Evolutionary conservation across 164 flowering plant species (phyloP).

Genomic region (Platanus orientalis): DNA sequence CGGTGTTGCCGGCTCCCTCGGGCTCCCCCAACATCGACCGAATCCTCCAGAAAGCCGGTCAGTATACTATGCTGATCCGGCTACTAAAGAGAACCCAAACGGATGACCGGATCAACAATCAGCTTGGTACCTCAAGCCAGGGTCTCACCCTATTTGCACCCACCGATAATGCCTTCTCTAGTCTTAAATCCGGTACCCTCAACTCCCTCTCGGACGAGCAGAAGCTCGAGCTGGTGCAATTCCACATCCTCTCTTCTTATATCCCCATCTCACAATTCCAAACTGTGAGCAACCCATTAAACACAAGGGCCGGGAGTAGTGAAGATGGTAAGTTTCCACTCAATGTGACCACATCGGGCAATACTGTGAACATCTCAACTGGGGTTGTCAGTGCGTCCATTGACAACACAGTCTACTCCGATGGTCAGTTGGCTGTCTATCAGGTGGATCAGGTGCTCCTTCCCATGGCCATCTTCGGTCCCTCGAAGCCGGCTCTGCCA

Average conservation of each 20-base stretch:
- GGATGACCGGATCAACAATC: conserved; percentile 48
- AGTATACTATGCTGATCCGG: conserved; percentile 27
- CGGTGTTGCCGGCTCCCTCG: too few species aligned
- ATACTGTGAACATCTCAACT: conserved; percentile 56
- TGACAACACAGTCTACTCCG: conserved; percentile 49
- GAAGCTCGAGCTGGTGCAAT: conserved; percentile 56
- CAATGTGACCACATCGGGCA: conserved; percentile 63
- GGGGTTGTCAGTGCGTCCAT: conserved; percentile 57
- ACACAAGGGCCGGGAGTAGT: conserved; percentile 73
- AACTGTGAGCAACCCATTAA: conserved; percentile 74
- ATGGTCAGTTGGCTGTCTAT: conserved; percentile 62
- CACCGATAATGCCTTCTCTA: conserved; percentile 61
- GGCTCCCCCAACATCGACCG: conserved; percentile 12
- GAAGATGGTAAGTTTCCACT: conserved; percentile 43
- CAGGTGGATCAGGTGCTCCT: conserved; percentile 73
- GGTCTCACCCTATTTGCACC: conserved; percentile 81
- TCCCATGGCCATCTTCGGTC: conserved; percentile 55
- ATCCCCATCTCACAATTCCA: conserved; percentile 19
- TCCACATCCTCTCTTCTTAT: conserved; percentile 39
- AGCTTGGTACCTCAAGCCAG: conserved; percentile 65
- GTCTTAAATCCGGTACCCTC: conserved; percentile 64
- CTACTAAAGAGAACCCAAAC: conserved; percentile 38
- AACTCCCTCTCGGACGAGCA: conserved; percentile 60
- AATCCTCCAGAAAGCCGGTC: conserved; percentile 30
- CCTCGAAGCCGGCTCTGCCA: conserved; percentile 48